Conservation (phyloP, 2,329 filamentous ascomycete genomes). For the Aplosporella prunicola region DNA sequence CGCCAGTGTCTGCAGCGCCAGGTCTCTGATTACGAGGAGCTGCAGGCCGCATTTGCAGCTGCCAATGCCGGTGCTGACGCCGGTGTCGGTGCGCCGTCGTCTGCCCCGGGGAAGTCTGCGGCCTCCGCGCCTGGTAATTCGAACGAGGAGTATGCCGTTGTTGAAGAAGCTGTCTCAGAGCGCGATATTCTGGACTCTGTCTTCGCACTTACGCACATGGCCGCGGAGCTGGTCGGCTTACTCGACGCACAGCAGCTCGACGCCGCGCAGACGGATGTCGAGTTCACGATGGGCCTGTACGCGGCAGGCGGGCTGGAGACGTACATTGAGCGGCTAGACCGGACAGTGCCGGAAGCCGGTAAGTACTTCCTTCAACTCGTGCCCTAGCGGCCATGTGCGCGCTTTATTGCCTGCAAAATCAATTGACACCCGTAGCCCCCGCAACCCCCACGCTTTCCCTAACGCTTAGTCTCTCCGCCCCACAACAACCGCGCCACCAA, state of each 20-base stretch:
- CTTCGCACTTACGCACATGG: neutral
- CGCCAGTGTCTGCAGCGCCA: slow-evolving; percentile 40
- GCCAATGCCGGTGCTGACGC: slow-evolving; percentile 19
- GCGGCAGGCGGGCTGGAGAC: neutral
- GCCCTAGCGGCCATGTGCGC: too few relatives aligned
- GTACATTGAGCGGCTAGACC: slow-evolving; percentile 3
- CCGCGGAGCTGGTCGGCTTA: slow-evolving; percentile 50
- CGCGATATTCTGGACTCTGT: slow-evolving; percentile 51
- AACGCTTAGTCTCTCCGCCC: slow-evolving; percentile 13
- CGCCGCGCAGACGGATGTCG: slow-evolving; percentile 42
- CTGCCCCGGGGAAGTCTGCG: slow-evolving; percentile 10
- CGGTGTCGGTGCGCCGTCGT: too few relatives aligned
- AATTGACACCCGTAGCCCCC: slow-evolving; percentile 18
- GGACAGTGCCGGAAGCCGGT: slow-evolving; percentile 16
- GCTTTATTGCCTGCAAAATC: slow-evolving; percentile 12
- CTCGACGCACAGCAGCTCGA: slow-evolving; percentile 52
- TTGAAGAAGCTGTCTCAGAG: slow-evolving; percentile 58
- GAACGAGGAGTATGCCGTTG: slow-evolving; percentile 53
- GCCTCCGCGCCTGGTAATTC: slow-evolving; percentile 19
- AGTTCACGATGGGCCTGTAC: slow-evolving; percentile 32
- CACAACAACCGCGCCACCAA: slow-evolving; percentile 10
- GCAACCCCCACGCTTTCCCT: slow-evolving; percentile 26
- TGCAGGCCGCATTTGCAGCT: slow-evolving; percentile 24
- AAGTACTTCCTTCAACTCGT: neutral
- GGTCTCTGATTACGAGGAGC: slow-evolving; percentile 37